These are phyloP conservation scores for Platismatia glauca DNA, from an alignment of 495 filamentous ascomycete species.

Conservation along the genomic window DNA sequence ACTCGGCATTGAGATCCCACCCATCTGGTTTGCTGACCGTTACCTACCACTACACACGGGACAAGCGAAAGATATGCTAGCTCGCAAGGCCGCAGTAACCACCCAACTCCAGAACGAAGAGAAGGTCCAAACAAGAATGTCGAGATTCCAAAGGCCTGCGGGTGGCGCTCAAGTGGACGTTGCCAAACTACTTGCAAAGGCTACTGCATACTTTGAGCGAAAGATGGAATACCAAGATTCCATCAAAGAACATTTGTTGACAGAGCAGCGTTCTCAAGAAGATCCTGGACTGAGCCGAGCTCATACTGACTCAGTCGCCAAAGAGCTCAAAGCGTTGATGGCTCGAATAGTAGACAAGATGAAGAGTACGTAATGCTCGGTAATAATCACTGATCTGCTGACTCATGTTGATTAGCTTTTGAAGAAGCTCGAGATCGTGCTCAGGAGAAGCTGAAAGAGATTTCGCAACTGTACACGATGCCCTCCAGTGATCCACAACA, in stretches of 20 bases:
- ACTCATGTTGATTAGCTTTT: conserved; percentile 34
- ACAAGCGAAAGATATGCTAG: conserved; percentile 42
- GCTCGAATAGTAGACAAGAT: conserved; percentile 44
- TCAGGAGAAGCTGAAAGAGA: conserved; percentile 36
- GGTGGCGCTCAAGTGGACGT: conserved; percentile 8
- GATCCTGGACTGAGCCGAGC: background rate
- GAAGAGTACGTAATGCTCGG: conserved; percentile 30
- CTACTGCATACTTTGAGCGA: conserved; percentile 14
- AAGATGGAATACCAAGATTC: conserved; percentile 18
- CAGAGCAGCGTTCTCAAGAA: background rate
- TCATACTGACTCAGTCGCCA: conserved; percentile 19
- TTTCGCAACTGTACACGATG: conserved; percentile 46
- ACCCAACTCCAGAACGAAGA: conserved; percentile 38
- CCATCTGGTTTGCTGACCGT: conserved; percentile 66
- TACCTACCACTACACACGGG: conserved; percentile 56
- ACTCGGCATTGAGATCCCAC: conserved; percentile 56
- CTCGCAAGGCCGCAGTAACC: conserved; percentile 31
- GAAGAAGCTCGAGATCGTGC: conserved; percentile 44
- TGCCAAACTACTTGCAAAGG: conserved; percentile 11
- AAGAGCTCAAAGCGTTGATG: conserved; percentile 23
- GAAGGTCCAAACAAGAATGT: conserved; percentile 24
- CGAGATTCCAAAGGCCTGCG: conserved; percentile 11
- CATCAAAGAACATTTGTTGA: conserved; percentile 24
- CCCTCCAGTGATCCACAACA: conserved; percentile 40
- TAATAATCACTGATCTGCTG: background rate